Evolutionary conservation across 225 moss, liverwort and hornwort genomes (phyloP), one percentile per base, ranked within the genome.

Genomic region (Bryoerythrophyllum caledonicum): DNA sequence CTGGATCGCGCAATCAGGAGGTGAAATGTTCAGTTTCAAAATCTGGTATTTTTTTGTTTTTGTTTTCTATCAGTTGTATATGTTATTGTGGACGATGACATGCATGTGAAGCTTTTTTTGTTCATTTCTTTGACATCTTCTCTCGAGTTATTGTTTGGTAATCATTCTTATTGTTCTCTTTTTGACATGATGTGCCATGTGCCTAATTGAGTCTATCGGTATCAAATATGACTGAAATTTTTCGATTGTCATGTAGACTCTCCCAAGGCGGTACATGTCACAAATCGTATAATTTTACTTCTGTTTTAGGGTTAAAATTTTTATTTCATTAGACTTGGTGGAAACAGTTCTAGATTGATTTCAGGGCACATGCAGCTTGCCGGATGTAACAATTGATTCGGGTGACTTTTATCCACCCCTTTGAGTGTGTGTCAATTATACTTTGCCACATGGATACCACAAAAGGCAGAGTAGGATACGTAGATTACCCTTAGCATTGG

Each of bases 231-330:
- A 34, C 52, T 52, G 21, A 32, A 14, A 32, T 53, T 1, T n/a
- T 53, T 8, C 16, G 54, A 23, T 54, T 54, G 6, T 17, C 16
- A 58, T 43, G 0, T 27, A 58, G 71, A 12, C 27, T 56, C 38
- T 41, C 10, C 37, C 57, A 40, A 20, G 11, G 25, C n/a, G n/a
- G n/a, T n/a, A n/a, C n/a, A n/a, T n/a, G 10, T 25, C 17, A 38
- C 37, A 57, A 17, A 38, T 8, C 15, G 17, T 25, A 10, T 11
- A 26, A 25, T 37, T 44, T 21, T 34, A 19, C 21, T 38, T 16
- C 34, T 68, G 51, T 28, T 65, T 41, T 52, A 76, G 76, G 76
- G 58, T 76, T 65, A n/a, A n/a, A n/a, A n/a, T n/a, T n/a, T n/a
- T n/a, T n/a, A n/a, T n/a, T n/a, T n/a, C n/a, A n/a, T n/a, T n/a